Evolutionary conservation across 306 rosid genomes (phyloP).

Genomic region (Hylodesmum podocarpum): DNA sequence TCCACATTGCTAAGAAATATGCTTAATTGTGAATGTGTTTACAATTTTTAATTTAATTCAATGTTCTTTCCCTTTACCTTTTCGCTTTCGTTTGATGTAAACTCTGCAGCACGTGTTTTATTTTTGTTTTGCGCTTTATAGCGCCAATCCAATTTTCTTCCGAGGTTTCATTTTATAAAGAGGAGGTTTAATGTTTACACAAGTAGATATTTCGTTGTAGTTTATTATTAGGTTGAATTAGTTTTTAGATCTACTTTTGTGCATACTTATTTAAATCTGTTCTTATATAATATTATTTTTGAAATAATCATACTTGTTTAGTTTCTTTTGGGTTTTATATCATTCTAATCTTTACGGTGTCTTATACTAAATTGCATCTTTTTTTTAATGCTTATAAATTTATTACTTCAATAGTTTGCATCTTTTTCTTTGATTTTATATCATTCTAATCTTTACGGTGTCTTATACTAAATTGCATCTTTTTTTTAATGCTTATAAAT

Average conservation of each 20-base stretch:
- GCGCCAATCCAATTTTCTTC: neutral
- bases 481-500: neutral
- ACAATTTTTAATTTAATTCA: neutral
- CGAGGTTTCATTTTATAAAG: neutral
- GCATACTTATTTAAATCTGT: too few relatives aligned
- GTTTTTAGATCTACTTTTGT: too few relatives aligned
- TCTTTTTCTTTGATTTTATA: too few relatives aligned
- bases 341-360: neutral
- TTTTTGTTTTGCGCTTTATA: neutral
- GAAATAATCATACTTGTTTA: too few relatives aligned
- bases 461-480: neutral
- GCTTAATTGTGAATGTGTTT: neutral
- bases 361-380: neutral
- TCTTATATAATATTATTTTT: too few relatives aligned
- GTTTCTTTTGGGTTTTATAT: too few relatives aligned
- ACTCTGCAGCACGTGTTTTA: neutral
- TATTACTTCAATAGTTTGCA: too few relatives aligned
- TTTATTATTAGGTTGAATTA: neutral
- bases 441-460: neutral
- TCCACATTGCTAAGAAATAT: conserved; percentile 7
- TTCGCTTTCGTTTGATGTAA: neutral
- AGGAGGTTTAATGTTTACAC: neutral
- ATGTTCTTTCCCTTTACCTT: neutral
- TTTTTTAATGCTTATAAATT: neutral
- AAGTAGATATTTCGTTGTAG: neutral